A percentile compares a stretch with the other conserved stretches of the same genome.
Evolutionary conservation across 2,329 filamentous ascomycete species (phyloP).

Genomic region (Colletotrichum sp.): DNA sequence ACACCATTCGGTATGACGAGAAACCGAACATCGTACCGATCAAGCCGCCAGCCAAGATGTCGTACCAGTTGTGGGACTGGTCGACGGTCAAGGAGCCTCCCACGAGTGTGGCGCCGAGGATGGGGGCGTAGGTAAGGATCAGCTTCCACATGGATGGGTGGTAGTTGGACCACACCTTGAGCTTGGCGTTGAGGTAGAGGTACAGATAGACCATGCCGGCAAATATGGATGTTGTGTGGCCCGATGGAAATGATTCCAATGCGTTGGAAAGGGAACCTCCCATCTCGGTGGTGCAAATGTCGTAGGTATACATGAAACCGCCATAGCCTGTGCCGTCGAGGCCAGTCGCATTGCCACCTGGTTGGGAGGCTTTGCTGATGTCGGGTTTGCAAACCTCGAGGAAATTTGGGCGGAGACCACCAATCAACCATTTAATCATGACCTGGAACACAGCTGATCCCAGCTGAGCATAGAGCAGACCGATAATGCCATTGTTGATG

Average conservation of each 20-base stretch:
- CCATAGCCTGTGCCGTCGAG: conserved; percentile 58
- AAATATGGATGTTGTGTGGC: conserved; percentile 76
- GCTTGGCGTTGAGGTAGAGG: conserved; percentile 78
- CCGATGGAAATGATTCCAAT: conserved; percentile 74
- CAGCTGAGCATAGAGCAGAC: conserved; percentile 73
- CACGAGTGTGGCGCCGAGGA: conserved; percentile 71
- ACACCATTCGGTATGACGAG: conserved; percentile 69
- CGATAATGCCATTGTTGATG: conserved; percentile 72
- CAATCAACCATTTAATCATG: conserved; percentile 77
- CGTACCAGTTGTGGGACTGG: conserved; percentile 79
- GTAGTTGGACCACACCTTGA: conserved; percentile 76
- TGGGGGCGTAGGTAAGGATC: conserved; percentile 65
- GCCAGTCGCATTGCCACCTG: conserved; percentile 41
- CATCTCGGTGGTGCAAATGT: conserved; percentile 73
- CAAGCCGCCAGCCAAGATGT: conserved; percentile 67
- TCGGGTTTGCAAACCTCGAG: conserved; percentile 73
- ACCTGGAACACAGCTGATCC: conserved; percentile 76
- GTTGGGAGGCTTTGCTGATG: conserved; percentile 44
- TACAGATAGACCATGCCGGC: conserved; percentile 74
- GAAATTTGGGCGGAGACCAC: conserved; percentile 74
- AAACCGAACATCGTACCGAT: conserved; percentile 72
- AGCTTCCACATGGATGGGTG: conserved; percentile 81
- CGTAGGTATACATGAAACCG: conserved; percentile 70
- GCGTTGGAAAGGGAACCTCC: conserved; percentile 69
- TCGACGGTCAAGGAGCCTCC: conserved; percentile 74